Base-by-base conservation (phyloP, 2,329 filamentous ascomycete species). In the Hypoxylon sp. region DNA sequence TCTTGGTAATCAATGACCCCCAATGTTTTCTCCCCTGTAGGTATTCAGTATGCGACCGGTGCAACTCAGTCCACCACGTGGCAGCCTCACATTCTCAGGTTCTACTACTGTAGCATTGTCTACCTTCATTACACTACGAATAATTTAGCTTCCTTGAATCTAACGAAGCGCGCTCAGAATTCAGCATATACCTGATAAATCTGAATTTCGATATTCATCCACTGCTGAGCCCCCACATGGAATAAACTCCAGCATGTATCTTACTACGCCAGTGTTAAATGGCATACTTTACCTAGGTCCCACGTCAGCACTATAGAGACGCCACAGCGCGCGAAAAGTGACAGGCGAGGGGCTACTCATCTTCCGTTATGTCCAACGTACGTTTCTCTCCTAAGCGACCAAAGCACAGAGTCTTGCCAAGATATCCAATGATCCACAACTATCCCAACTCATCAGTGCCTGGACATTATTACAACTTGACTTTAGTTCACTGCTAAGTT, bases 21-120 rank as follows among this genome's bases (percentile, higher is more conserved):
- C 41, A 60, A 52, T 19, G 11, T 23, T 55, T 50, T 49, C 13
- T 19, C 19, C 23, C 48, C 34, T 43, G 28, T 14, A 25, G 17
- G 5, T 19, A 36, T 28, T 50, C 36, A 30, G 21, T 30, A 48
- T 28, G 30, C 25, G 36, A 55, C n/a, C 38, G n/a, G 38, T 41
- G n/a, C 38, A 19, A 43, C 23, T 34, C 45, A 43, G 23, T 50
- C 30, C 11, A 63, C 59, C 60, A 62, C 60, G 60, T 56, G 51
- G 60, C 25, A 57, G 23, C 23, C 23, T 49, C 17, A 21, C 58
- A 50, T 60, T 51, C 25, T 19, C 19, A 55, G n/a, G n/a, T n/a
- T n/a, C 13, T 32, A 19, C 23, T 19, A 13, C 32, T 23, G 11
- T 53, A 23, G 21, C 38, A 46, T 43, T 19, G 17, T 43, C 38